These are phyloP conservation scores for Kwoniella dendrophila DNA, from an alignment of 768 basidiomycete genomes.

Conservation along the genomic window DNA sequence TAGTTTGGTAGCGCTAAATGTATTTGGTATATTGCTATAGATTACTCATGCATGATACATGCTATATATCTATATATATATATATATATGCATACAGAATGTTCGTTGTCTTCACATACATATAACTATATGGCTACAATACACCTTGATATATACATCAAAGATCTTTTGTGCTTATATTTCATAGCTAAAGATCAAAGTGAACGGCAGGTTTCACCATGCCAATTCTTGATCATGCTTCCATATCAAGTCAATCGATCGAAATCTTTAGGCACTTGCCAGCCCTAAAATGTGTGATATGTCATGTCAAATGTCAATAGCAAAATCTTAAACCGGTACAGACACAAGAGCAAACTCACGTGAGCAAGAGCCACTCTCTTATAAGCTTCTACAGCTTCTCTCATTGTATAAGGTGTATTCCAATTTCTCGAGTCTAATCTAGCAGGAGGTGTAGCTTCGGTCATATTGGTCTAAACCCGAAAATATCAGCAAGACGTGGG, in stretches of 20 bases:
- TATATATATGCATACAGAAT: too few relatives aligned
- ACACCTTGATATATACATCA: too few relatives aligned
- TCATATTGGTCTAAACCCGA: slow-evolving; percentile 34
- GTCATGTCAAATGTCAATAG: not conserved
- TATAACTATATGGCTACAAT: too few relatives aligned
- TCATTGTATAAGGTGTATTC: slow-evolving; percentile 59
- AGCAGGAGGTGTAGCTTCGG: slow-evolving; percentile 37
- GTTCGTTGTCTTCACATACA: too few relatives aligned
- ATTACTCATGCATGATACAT: too few relatives aligned
- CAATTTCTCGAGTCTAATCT: slow-evolving; percentile 27
- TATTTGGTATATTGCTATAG: too few relatives aligned
- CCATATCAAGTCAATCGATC: slow-evolving; percentile 14
- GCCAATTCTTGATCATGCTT: too few relatives aligned
- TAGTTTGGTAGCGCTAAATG: too few relatives aligned
- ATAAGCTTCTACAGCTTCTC: slow-evolving; percentile 68
- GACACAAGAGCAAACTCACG: slow-evolving; percentile 35
- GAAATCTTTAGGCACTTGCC: slow-evolving; percentile 39
- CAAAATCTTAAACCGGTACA: not conserved
- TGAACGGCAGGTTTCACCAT: too few relatives aligned
- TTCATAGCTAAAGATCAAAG: too few relatives aligned
- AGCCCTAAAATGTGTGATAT: slow-evolving; percentile 13
- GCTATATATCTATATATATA: too few relatives aligned
- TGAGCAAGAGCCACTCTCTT: slow-evolving; percentile 69
- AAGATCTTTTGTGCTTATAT: too few relatives aligned
- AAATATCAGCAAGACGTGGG: not conserved